Evolutionary conservation across 805 yeast genomes (phyloP), one percentile per base, ranked within the genome.

Genomic region (Cyberlindnera nakhonratchasimensis): DNA sequence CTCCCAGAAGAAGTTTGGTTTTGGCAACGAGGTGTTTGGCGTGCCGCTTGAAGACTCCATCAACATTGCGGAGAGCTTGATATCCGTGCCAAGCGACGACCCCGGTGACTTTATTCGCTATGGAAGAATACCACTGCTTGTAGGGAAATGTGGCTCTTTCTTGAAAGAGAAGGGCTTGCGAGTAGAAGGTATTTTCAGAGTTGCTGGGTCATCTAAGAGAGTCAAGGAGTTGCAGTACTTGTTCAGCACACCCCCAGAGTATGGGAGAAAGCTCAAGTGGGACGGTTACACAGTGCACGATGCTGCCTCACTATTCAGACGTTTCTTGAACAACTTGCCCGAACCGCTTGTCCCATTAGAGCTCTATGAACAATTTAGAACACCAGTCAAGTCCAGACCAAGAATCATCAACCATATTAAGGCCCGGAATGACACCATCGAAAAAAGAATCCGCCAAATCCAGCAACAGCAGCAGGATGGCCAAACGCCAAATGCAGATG

Each of bases 211-310:
- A 13, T 80, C 87, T 23, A 85, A 88, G 57, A 74, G 99, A 42
- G 82, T 93, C 28, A 86, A 87, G 53, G 90, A 87, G 51, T 70
- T 93, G 29, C 98, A 93, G 61, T 73, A 77, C 29, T 71, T 82
- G 12, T 93, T 93, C 67, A 86, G 90, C 42, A 66, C 85, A 2
- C 88, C 96, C 2, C 98, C 99, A 0, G 80, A 79, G 46, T 93
- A 84, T 60, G 99, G 99, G 14, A 77, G 88, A 38, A 84, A 83
- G 52, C 73, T 90, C 34, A 55, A 54, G 25, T 93, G 98, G 99
- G 89, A 86, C 37, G 91, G 95, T 0, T 93, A 79, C 65, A 87
- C 89, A 1, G 97, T 91, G 11, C 99, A 93, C 65, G 99, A 93
- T 63, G 97, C 96, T 1, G 96, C 98, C 2, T 86, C 93, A 16